Base-by-base conservation (phyloP, 2,329 filamentous ascomycete genomes). In the Colletotrichum paranaense region DNA sequence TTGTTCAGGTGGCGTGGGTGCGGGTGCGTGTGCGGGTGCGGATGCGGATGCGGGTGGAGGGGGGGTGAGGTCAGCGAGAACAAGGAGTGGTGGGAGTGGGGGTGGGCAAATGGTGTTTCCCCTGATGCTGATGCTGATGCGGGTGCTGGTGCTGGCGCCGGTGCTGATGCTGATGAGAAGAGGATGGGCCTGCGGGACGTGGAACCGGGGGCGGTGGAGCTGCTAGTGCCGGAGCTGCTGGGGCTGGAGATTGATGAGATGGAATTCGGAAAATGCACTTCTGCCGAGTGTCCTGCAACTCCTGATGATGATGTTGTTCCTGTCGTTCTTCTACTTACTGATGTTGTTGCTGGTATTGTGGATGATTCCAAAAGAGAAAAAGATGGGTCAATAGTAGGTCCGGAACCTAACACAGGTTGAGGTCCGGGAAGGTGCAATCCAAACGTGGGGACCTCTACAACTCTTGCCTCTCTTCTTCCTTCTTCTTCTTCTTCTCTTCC, bases 41-140 rank as follows among this genome's bases (percentile, higher is more conserved):
- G 55, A 28, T 69, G 67, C 67, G 67, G 67, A 55, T 42, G 67
- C 53, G 67, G 52, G 32, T 69, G 63, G 62, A 67, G 28, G 63
- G 63, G 63, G 56, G 68, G 64, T 57, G 63, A 26, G n/a, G 26
- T 28, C 55, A 67, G 35, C 56, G 46, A 22, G 11, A 46, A 63
- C 26, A 22, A 49, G 42, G 16, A 22, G 42, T 9, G 19, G 42
- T 22, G 19, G 42, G 42, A 49, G 19, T 49, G 42, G 42, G 46
- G 16, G 46, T 53, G 46, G 12, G 19, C 49, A 26, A 32, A 19
- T 52, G 22, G 32, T 60, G 62, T 60, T 71, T 46, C 62, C 49
- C 46, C 63, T 67, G 56, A 35, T 53, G 60, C 63, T 67, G 56
- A 24, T 53, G 60, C 49, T 3, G 60, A 12, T 63, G 46, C 12